Evolutionary conservation across 176 grass and related monocot species (phyloP), one percentile per base, ranked within the genome.

Genomic region (Zizania latifolia): DNA sequence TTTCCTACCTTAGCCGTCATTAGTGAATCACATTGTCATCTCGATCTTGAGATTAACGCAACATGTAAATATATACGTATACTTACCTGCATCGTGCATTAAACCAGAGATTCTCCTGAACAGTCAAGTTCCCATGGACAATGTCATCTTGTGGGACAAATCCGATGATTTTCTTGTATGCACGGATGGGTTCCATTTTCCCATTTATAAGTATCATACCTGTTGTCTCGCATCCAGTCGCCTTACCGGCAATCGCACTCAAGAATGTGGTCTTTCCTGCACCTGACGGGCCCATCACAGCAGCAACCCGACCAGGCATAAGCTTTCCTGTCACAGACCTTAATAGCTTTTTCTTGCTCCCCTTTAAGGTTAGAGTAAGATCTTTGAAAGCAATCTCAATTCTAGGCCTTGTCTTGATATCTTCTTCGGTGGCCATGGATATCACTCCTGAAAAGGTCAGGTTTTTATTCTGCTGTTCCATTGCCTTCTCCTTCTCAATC

Each of bases 81-180:
- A n/a, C n/a, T n/a, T n/a, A 96, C 92, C 89, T 88, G 87, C 93
- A 97, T 68, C 90, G 85, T 44, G 93, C 93, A 68, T 82, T 97
- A 70, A 97, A 97, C 93, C 93, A 97, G 31, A 97, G 77, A 62
- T 97, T 97, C 71, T 97, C 93, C 74, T 97, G 87, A 34, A 97
- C 93, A 11, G 93, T 97, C 64, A 97, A 84, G 60, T 97, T 97
- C 22, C 93, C 93, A 89, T 97, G 93, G 45, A 97, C 93, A 45
- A 97, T 93, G 59, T 97, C 93, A 82, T 97, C 93, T 76, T 97
- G 93, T 0, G 93, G 93, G 11, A 97, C 93, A 72, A 97, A 97
- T 12, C 93, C 93, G 33, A 97, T 97, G n/a, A 97, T 97, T 71
- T 68, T 90, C 85, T 93, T 97, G 65, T 97, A 97, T 13, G 93